phyloP scores from a whole-genome alignment of 345 rosid genomes.

The Aethionema arabicum region DNA sequence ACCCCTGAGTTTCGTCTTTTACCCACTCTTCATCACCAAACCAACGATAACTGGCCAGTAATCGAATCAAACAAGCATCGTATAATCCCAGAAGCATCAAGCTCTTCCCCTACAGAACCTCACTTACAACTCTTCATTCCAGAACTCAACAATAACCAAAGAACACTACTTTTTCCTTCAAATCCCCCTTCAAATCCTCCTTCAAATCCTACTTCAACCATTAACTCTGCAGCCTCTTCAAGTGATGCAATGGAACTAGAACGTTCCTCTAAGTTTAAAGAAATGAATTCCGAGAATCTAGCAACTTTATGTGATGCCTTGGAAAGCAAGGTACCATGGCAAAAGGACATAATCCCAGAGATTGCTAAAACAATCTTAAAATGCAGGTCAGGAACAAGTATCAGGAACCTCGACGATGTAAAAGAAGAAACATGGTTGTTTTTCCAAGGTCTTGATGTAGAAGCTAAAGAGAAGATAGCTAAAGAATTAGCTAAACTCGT shows the following conservation, averaged over 20 bases:
- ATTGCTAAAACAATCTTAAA: slow-evolving; percentile 57
- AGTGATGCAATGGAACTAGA: slow-evolving; percentile 70
- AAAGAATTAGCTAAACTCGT: slow-evolving; percentile 69
- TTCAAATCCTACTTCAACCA: slow-evolving; percentile 54
- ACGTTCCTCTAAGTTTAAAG: slow-evolving; percentile 52
- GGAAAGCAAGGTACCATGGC: slow-evolving; percentile 74
- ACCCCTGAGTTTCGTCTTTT: slow-evolving; percentile 42
- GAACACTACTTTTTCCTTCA: slow-evolving; percentile 30
- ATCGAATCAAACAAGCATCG: slow-evolving; percentile 45
- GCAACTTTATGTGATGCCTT: slow-evolving; percentile 53
- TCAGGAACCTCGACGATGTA: slow-evolving; percentile 39
- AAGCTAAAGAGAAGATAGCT: slow-evolving; percentile 68
- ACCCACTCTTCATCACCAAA: slow-evolving; percentile 36
- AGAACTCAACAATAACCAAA: slow-evolving; percentile 39
- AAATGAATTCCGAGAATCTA: slow-evolving; percentile 52
- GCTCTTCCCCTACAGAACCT: slow-evolving; percentile 19
- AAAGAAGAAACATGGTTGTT: slow-evolving; percentile 83
- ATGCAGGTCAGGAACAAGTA: slow-evolving; percentile 66
- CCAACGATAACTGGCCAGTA: slow-evolving; percentile 47
- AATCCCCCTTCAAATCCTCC: slow-evolving; percentile 54
- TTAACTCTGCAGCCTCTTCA: slow-evolving; percentile 62
- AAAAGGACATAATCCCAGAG: slow-evolving; percentile 54
- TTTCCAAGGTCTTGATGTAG: slow-evolving; percentile 66
- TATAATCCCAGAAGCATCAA: slow-evolving; percentile 36
- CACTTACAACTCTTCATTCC: slow-evolving; percentile 50